phyloP scores from a whole-genome alignment of 352 stramenopile genomes.

The Globisporangium canariense region DNA sequence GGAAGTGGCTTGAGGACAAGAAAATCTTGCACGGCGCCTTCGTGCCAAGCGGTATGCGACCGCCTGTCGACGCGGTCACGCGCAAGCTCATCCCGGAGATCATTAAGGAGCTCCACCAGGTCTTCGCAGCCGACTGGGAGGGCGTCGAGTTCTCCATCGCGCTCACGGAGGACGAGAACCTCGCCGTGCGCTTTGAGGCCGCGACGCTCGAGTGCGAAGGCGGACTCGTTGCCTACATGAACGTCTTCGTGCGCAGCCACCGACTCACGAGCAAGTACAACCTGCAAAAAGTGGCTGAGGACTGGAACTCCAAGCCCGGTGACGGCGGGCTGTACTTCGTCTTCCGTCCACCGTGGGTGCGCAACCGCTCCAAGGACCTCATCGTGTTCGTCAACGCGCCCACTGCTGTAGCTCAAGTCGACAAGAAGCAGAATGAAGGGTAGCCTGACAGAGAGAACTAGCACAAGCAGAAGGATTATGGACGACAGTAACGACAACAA shows the following conservation, averaged over 20 bases:
- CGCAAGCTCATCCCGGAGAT: slow-evolving; percentile 67
- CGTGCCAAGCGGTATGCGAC: slow-evolving; percentile 51
- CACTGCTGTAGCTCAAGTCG: neutral
- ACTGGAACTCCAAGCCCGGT: slow-evolving; percentile 71
- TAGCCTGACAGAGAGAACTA: neutral
- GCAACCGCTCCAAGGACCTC: slow-evolving; percentile 56
- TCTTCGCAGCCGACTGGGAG: slow-evolving; percentile 59
- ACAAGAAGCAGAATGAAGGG: slow-evolving; percentile 3
- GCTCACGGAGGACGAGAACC: slow-evolving; percentile 54
- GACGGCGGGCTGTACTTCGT: slow-evolving; percentile 63
- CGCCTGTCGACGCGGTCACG: slow-evolving; percentile 55
- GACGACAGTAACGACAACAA: neutral
- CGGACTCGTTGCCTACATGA: slow-evolving; percentile 79
- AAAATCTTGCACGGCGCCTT: slow-evolving; percentile 72
- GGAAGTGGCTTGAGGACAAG: slow-evolving; percentile 64
- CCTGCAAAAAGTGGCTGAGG: slow-evolving; percentile 73
- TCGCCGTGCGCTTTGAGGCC: slow-evolving; percentile 57
- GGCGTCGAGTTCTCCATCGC: slow-evolving; percentile 48
- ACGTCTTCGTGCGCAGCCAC: slow-evolving; percentile 70
- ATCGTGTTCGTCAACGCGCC: slow-evolving; percentile 33
- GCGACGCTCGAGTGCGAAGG: slow-evolving; percentile 49
- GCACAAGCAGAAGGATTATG: neutral
- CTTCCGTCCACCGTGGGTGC: slow-evolving; percentile 54
- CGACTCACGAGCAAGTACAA: slow-evolving; percentile 67
- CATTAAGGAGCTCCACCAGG: slow-evolving; percentile 66